Evolutionary conservation across 129 eudicot genomes (phyloP).

Genomic region (Escallonia rubra): DNA sequence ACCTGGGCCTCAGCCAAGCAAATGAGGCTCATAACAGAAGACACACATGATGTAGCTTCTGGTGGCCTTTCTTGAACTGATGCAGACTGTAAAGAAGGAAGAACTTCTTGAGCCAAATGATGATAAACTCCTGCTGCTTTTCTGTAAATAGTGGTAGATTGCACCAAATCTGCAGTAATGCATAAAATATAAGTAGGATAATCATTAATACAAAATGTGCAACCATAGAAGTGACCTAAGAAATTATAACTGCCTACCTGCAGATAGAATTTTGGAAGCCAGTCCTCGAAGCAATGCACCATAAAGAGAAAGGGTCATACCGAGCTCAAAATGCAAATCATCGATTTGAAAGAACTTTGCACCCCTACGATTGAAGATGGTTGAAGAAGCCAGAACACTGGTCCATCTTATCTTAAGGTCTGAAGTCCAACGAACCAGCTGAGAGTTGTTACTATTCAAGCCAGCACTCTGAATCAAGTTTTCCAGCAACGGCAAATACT

Average conservation of each 20-base stretch:
- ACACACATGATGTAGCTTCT: conserved; percentile 38
- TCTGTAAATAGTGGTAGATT: conserved; percentile 53
- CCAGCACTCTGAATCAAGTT: conserved; percentile 55
- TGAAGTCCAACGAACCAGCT: conserved; percentile 43
- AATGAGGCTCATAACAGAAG: conserved; percentile 55
- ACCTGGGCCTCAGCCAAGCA: conserved; percentile 96
- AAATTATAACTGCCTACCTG: conserved; percentile 30
- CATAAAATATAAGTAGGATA: conserved; percentile 2
- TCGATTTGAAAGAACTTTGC: conserved; percentile 56
- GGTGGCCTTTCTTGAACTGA: conserved; percentile 55
- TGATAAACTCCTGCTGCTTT: conserved; percentile 75
- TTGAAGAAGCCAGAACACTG: conserved; percentile 53
- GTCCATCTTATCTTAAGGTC: conserved; percentile 70
- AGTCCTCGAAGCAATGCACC: conserved; percentile 64
- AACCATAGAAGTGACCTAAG: too few relatives aligned
- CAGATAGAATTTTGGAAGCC: conserved; percentile 50
- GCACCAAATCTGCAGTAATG: conserved; percentile 53
- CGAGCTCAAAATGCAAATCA: conserved; percentile 59
- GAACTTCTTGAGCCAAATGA: conserved; percentile 46
- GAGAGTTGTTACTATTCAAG: conserved; percentile 13
- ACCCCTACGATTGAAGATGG: conserved; percentile 40
- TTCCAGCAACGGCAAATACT: conserved; percentile 62
- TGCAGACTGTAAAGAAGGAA: conserved; percentile 31
- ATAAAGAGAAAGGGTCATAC: conserved; percentile 59
- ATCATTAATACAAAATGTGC: conserved; percentile 9